Evolutionary conservation across 129 eudicot species (phyloP).

Genomic region (Lactuca sativa): DNA sequence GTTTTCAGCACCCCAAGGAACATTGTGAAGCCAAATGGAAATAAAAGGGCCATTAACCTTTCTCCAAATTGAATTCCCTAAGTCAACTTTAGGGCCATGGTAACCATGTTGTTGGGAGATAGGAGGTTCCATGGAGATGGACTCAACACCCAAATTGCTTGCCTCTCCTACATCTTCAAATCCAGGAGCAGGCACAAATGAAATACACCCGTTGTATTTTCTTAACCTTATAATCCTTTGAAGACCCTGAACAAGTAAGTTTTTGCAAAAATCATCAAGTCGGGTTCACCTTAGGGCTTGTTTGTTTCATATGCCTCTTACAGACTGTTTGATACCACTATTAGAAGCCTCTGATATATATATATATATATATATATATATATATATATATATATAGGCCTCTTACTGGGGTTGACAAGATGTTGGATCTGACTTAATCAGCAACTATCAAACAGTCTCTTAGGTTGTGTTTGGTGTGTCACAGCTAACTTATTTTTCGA

Average conservation of each 20-base stretch:
- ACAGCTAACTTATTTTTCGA: too few species aligned
- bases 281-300: too few species aligned
- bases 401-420: too few species aligned
- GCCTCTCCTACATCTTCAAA: slow-evolving; percentile 71
- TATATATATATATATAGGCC: too few species aligned
- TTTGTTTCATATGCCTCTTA: too few species aligned
- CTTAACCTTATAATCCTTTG: slow-evolving; percentile 64
- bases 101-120: slow-evolving; percentile 46
- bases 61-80: slow-evolving; percentile 57
- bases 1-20: slow-evolving; percentile 86
- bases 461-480: too few species aligned
- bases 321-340: too few species aligned
- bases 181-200: slow-evolving; percentile 89
- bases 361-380: too few species aligned
- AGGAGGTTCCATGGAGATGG: slow-evolving; percentile 23
- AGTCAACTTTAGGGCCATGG: slow-evolving; percentile 48
- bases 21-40: slow-evolving; percentile 94
- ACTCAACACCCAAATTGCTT: slow-evolving; percentile 22
- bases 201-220: slow-evolving; percentile 69
- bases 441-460: too few species aligned
- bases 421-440: too few species aligned
- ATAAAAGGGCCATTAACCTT: slow-evolving; percentile 83
- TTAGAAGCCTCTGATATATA: too few species aligned
- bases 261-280: slow-evolving; percentile 1
- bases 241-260: slow-evolving; percentile 59